phyloP scores from a whole-genome alignment of 106 monocot genomes.

The Dioscorea alata region DNA sequence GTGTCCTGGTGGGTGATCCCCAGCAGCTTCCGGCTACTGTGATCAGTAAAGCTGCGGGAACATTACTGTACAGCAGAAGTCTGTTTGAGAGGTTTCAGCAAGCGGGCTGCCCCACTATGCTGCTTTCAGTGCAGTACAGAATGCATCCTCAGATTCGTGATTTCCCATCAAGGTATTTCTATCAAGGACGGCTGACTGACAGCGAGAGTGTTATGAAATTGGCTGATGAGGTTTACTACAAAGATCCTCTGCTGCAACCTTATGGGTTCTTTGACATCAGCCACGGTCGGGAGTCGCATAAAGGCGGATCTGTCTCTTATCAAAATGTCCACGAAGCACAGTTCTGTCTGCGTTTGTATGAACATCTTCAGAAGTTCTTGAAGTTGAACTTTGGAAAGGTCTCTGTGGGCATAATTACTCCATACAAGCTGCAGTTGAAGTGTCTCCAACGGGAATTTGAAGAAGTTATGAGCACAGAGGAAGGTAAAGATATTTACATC shows the following conservation, averaged over 20 bases:
- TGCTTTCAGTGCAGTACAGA: slow-evolving; percentile 88
- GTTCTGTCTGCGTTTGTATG: slow-evolving; percentile 65
- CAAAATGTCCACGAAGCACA: slow-evolving; percentile 94
- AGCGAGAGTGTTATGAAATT: slow-evolving; percentile 70
- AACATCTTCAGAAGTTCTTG: slow-evolving; percentile 59
- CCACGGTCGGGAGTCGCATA: slow-evolving; percentile 90
- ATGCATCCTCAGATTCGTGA: slow-evolving; percentile 99
- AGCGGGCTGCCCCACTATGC: slow-evolving; percentile 89
- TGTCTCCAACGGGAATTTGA: slow-evolving; percentile 90
- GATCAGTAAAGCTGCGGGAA: slow-evolving; percentile 98
- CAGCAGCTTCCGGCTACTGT: slow-evolving; percentile 99
- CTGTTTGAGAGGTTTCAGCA: slow-evolving; percentile 97
- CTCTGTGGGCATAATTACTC: slow-evolving; percentile 89
- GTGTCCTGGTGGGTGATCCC: slow-evolving; percentile 96
- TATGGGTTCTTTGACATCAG: slow-evolving; percentile 82
- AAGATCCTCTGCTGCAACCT: slow-evolving; percentile 70
- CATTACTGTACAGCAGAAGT: slow-evolving; percentile 86
- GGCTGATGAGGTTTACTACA: slow-evolving; percentile 65
- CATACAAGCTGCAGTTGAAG: slow-evolving; percentile 93
- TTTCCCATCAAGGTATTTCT: slow-evolving; percentile 89
- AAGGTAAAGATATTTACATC: slow-evolving; percentile 92
- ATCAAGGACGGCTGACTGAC: slow-evolving; percentile 82
- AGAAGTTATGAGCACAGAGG: slow-evolving; percentile 75
- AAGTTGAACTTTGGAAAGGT: slow-evolving; percentile 65
- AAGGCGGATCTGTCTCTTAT: slow-evolving; percentile 78